Evolutionary conservation across 805 yeast species (phyloP), one percentile per base, ranked within the genome.

Genomic region (Lachancea thermotolerans): DNA sequence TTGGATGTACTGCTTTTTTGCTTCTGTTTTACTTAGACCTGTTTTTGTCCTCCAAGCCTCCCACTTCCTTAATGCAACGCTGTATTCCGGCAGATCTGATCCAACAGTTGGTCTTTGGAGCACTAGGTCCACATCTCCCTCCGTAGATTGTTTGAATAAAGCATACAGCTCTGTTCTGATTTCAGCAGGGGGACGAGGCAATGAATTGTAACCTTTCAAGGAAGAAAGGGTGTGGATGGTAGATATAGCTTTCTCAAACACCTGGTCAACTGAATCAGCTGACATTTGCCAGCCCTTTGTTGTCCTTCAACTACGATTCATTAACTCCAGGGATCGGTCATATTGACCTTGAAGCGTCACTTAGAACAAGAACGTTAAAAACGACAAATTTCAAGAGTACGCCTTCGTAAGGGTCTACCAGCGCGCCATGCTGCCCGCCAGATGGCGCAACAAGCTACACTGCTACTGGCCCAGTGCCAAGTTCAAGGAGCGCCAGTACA

Each of bases 111-210:
- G 91, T 39, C 88, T 67, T 2, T 75, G 73, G 78, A 84, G 74
- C 35, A 82, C 70, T 2, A 82, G 82, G 39, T 74, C 75, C 8
- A 85, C 88, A 60, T 87, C 79, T 7, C 96, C 96, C 63, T 85
- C 91, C 1, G 95, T 87, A 1, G 95, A 90, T 59, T 87, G 96
- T 56, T 87, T 88, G 66, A 86, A 87, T 41, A 87, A 71, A 0
- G 95, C 95, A 60, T 87, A 87, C 3, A 87, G 70, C 51, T 72
- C 73, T 47, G 82, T 78, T 30, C 95, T 64, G 48, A 71, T 76
- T 43, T 80, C 82, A 2, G 85, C 74, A 0, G 93, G 89, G 0
- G 95, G 95, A 25, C 90, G 72, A 0, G 90, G 88, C 27, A 85
- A 66, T 9, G 82, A 68, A 12, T 81, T 81, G 49, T 77, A 71